phyloP scores from a whole-genome alignment of 345 rosid genomes.

The Syzygium jambos region DNA sequence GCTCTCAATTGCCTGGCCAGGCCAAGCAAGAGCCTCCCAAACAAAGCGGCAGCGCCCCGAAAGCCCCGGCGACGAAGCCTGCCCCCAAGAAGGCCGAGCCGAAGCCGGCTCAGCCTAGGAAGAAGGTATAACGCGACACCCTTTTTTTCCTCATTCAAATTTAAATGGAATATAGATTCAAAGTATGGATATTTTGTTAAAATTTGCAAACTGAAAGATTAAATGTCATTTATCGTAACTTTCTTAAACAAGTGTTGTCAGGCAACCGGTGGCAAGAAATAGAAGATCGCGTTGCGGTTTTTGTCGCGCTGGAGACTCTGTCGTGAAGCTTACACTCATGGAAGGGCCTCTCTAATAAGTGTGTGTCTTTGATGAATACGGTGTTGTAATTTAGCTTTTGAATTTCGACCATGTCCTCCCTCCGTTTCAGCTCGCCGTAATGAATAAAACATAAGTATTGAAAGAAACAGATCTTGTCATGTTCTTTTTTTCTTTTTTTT shows the following conservation, averaged over 20 bases:
- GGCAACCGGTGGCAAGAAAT: slow-evolving; percentile 4
- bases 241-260: not conserved
- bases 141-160: not conserved
- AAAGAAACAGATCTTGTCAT: not conserved
- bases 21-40: slow-evolving; percentile 29
- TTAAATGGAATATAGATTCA: not conserved
- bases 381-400: not conserved
- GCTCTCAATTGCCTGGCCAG: slow-evolving; percentile 12
- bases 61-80: slow-evolving; percentile 26
- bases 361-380: not conserved
- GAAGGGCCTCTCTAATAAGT: not conserved
- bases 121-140: slow-evolving; percentile 23
- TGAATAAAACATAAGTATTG: not conserved
- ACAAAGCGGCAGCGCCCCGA: slow-evolving; percentile 9
- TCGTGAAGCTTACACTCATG: not conserved
- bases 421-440: not conserved
- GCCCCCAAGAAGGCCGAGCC: slow-evolving; percentile 33
- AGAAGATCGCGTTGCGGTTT: not conserved
- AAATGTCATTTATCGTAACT: not conserved
- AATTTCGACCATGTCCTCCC: not conserved
- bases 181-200: not conserved
- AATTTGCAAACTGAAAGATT: not conserved
- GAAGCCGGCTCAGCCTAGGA: slow-evolving; percentile 35
- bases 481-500: not conserved
- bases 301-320: not conserved